phyloP scores from a whole-genome alignment of 2,329 filamentous ascomycete species.

The Exophiala lecanii-corni region DNA sequence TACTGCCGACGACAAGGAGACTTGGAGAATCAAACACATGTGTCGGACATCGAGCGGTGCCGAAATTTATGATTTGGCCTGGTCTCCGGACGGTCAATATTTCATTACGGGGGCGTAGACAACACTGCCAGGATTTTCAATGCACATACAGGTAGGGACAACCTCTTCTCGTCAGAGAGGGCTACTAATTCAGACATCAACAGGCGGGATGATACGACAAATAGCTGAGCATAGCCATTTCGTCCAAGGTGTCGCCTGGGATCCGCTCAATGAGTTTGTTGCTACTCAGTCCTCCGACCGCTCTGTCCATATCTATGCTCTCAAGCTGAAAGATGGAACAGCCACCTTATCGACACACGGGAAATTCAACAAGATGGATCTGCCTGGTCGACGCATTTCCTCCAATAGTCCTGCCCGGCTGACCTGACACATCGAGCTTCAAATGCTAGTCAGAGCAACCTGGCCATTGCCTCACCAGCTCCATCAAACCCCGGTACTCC shows the following conservation, averaged over 20 bases:
- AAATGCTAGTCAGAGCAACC: conserved; percentile 35
- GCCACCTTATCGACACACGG: conserved; percentile 76
- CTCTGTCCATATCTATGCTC: conserved; percentile 93
- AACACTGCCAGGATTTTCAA: conserved; percentile 98
- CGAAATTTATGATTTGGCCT: conserved; percentile 96
- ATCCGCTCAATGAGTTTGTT: conserved; percentile 95
- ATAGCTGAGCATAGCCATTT: conserved; percentile 98
- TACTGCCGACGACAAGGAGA: conserved; percentile 85
- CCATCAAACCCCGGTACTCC: conserved; percentile 93
- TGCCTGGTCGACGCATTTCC: conserved; percentile 85
- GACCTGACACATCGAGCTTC: conserved; percentile 66
- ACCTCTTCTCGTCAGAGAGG: neutral
- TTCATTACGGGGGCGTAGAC: conserved; percentile 99
- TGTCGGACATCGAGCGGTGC: conserved; percentile 80
- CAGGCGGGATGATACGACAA: conserved; percentile 64
- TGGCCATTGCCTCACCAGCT: conserved; percentile 71
- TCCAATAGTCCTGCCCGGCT: conserved; percentile 89
- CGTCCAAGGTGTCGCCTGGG: conserved; percentile 97
- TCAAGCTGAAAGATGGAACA: conserved; percentile 94
- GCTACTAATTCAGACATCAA: too few species aligned
- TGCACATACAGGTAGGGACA: conserved; percentile 69
- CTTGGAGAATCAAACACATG: conserved; percentile 97
- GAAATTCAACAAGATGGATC: conserved; percentile 84
- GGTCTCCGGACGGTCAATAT: conserved; percentile 94
- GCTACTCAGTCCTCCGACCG: conserved; percentile 97